phyloP scores from a whole-genome alignment of 345 rosid species.

The Linum usitatissimum region DNA sequence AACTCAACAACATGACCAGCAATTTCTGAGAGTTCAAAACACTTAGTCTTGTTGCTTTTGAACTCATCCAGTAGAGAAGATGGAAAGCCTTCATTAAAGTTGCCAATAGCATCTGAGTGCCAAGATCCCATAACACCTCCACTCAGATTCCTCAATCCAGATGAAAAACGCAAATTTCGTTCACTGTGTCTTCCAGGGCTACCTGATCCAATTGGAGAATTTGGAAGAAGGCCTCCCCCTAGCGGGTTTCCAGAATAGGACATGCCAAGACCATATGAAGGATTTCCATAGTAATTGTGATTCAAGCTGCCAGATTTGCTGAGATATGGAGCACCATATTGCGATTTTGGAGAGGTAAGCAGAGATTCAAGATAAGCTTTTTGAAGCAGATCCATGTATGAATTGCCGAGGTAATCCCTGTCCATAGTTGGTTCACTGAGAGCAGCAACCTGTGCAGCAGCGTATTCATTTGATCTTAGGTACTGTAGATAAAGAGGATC shows the following conservation, averaged over 20 bases:
- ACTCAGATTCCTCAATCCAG: slow-evolving; percentile 39
- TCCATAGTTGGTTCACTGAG: slow-evolving; percentile 35
- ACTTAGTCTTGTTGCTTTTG: slow-evolving; percentile 57
- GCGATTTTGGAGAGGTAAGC: slow-evolving; percentile 41
- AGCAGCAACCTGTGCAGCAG: slow-evolving; percentile 42
- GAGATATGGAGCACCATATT: slow-evolving; percentile 32
- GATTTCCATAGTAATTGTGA: slow-evolving; percentile 39
- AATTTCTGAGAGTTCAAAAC: slow-evolving; percentile 63
- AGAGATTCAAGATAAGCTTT: slow-evolving; percentile 42
- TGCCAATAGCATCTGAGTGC: slow-evolving; percentile 39
- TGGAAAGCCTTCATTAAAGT: slow-evolving; percentile 40
- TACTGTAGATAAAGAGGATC: slow-evolving; percentile 41
- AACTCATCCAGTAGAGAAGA: slow-evolving; percentile 58
- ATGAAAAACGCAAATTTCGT: slow-evolving; percentile 33
- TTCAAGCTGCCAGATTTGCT: slow-evolving; percentile 36
- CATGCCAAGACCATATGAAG: slow-evolving; percentile 40
- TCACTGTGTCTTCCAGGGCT: slow-evolving; percentile 45
- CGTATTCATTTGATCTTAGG: slow-evolving; percentile 37
- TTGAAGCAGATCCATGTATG: slow-evolving; percentile 46
- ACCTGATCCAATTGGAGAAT: slow-evolving; percentile 38
- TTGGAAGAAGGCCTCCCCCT: slow-evolving; percentile 34
- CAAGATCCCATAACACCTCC: slow-evolving; percentile 48
- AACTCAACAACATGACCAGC: slow-evolving; percentile 66
- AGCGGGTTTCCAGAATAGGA: slow-evolving; percentile 41
- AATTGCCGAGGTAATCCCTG: slow-evolving; percentile 31